These are phyloP conservation scores for Thielaviopsis ethacetica DNA, from an alignment of 2,329 filamentous ascomycete species.

Conservation along the genomic window DNA sequence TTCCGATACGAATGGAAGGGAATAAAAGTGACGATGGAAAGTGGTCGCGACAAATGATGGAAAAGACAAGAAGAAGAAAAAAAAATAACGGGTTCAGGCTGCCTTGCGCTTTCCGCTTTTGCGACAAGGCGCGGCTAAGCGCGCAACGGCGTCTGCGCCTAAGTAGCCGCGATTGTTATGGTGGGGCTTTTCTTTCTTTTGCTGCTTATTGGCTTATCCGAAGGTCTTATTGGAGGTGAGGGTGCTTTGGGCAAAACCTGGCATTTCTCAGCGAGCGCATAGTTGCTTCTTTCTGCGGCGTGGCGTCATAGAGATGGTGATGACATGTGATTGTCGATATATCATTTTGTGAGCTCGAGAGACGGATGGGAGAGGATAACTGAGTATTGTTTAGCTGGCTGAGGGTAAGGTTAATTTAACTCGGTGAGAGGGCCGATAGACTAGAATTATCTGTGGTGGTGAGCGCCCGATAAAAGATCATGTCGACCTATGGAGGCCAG, in stretches of 20 bases:
- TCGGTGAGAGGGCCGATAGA: too few relatives aligned
- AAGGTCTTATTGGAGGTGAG: neutral
- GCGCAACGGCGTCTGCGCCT: neutral
- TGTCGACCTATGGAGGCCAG: too few relatives aligned
- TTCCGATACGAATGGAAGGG: too few relatives aligned
- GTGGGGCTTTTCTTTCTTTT: neutral
- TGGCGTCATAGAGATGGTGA: neutral
- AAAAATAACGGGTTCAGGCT: neutral
- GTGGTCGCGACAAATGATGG: neutral
- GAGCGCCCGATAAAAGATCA: too few relatives aligned
- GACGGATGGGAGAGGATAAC: too few relatives aligned
- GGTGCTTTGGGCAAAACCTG: neutral
- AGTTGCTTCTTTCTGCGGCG: neutral
- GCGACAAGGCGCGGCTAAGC: neutral
- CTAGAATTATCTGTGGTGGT: too few relatives aligned
- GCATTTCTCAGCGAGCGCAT: neutral
- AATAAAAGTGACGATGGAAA: neutral
- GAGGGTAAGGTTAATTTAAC: too few relatives aligned
- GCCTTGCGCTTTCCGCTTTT: neutral
- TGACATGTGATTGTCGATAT: neutral
- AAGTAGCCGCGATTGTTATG: neutral
- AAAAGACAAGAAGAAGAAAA: neutral
- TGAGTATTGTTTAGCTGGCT: too few relatives aligned
- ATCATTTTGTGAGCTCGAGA: neutral
- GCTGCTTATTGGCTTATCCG: too few relatives aligned